Base-by-base conservation (phyloP, 768 basidiomycete species). In the Panaeolus papilionaceus region DNA sequence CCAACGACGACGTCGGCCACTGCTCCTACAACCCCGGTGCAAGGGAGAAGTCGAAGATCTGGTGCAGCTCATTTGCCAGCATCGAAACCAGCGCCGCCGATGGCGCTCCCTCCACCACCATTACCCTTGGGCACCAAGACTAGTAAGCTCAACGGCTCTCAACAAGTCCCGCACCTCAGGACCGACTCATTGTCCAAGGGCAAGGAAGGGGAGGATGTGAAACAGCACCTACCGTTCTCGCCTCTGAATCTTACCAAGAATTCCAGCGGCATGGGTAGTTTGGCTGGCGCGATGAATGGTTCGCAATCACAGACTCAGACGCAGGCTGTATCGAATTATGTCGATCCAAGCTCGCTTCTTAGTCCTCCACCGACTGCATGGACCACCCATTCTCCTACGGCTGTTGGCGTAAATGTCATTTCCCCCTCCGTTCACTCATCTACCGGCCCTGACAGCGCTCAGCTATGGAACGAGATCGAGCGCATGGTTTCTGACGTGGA, bases 391-490 rank as follows among this genome's bases (percentile, higher is more conserved):
- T 58, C 62, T 16, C 62, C 62, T 4, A 39, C 38, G 12, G 62
- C 62, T 40, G 11, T 63, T 14, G 65, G 65, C n/a, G 38, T 66
- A 6, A 40, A 58, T 40, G 54, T 66, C 23, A 38, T 66, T 20
- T 66, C 65, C 12, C 65, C 65, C 20, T 49, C 37, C 5, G 16
- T 58, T 18, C 54, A 33, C 3, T 73, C 74, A 2, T 73, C 72
- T 12, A 67, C 68, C 3, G 74, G 70, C 16, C 74, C 74, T 16
- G 74, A 75, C 39, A 72, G 71, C 10, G 75, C 72, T 16, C 72
- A 74, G 63, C 47, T 76, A 4, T 76, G 75, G 75, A 72, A 69
- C 16, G 74, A 76, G 67, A 76, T 76, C 58, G 74, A 73, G 65
- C 71, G 71, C 38, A 76, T 76, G 75, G 71, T 76, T 28, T 73